phyloP scores from a whole-genome alignment of 441 rosid species.

The Erysimum pusillum region DNA sequence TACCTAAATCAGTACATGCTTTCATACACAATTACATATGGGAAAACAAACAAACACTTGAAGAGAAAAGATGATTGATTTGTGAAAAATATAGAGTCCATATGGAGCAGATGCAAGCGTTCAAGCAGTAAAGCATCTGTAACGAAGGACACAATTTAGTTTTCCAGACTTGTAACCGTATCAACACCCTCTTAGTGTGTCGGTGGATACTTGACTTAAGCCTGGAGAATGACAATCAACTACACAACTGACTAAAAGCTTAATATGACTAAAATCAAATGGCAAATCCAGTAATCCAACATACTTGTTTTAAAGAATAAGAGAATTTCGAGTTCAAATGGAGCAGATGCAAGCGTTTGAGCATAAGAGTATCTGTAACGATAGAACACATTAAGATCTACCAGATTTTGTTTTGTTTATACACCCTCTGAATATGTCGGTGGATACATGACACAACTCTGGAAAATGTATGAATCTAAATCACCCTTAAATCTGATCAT shows the following conservation, averaged over 20 bases:
- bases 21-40: neutral
- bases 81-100: slow-evolving; percentile 52
- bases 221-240: slow-evolving; percentile 46
- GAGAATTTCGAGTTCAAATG: slow-evolving; percentile 58
- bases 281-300: neutral
- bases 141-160: slow-evolving; percentile 69
- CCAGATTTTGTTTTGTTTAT: slow-evolving; percentile 30
- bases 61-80: neutral
- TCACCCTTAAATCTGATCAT: neutral
- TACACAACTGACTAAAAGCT: neutral
- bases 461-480: neutral
- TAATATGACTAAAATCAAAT: neutral
- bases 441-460: slow-evolving; percentile 36
- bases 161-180: slow-evolving; percentile 86
- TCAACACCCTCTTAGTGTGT: slow-evolving; percentile 53
- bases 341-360: slow-evolving; percentile 67
- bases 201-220: slow-evolving; percentile 77
- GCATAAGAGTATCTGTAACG: slow-evolving; percentile 63
- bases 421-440: slow-evolving; percentile 19
- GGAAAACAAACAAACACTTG: neutral
- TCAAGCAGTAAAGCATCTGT: slow-evolving; percentile 54
- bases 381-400: slow-evolving; percentile 51
- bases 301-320: neutral
- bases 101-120: slow-evolving; percentile 83
- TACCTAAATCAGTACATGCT: neutral